Percentiles rank a stretch among this genome's conserved stretches.
These are phyloP conservation scores for Amanita thiersii DNA, from an alignment of 768 basidiomycete genomes.

Conservation along the genomic window DNA sequence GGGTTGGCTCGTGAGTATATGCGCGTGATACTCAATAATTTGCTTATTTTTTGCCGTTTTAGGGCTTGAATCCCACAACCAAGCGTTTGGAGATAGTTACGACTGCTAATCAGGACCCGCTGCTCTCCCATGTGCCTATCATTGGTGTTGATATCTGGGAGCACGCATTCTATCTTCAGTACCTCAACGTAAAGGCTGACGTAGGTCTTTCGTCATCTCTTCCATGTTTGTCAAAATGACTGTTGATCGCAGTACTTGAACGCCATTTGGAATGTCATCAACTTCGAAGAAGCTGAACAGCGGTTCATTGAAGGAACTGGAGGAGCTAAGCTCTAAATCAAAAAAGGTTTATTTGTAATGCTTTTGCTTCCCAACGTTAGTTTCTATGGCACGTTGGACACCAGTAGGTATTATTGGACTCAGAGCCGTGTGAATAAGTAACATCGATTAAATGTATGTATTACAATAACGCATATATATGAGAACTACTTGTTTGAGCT, in stretches of 20 bases:
- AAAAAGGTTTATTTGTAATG: no score
- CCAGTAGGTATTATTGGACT: no score
- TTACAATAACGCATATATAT: no score
- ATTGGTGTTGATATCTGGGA: conserved; percentile 96
- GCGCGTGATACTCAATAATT: conserved; percentile 2
- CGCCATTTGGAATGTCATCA: conserved; percentile 68
- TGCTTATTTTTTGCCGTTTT: not conserved
- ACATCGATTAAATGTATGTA: no score
- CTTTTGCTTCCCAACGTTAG: no score
- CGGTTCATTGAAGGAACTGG: conserved; percentile 41
- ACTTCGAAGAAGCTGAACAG: conserved; percentile 70
- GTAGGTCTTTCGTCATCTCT: conserved; percentile 37
- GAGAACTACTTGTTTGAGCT: no score
- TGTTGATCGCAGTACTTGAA: conserved; percentile 48
- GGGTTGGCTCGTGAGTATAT: conserved; percentile 83
- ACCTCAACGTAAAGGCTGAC: conserved; percentile 90
- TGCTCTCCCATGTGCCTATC: conserved; percentile 67
- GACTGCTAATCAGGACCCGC: conserved; percentile 94
- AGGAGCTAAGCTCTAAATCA: conserved; percentile 5
- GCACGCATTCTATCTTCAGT: conserved; percentile 95
- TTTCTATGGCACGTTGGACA: no score
- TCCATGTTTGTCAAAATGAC: not conserved
- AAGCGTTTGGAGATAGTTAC: conserved; percentile 81
- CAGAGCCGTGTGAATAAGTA: no score
- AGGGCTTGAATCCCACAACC: conserved; percentile 64